These are phyloP conservation scores for Fusarium begoniae DNA, from an alignment of 2,329 filamentous ascomycete genomes.

Conservation along the genomic window DNA sequence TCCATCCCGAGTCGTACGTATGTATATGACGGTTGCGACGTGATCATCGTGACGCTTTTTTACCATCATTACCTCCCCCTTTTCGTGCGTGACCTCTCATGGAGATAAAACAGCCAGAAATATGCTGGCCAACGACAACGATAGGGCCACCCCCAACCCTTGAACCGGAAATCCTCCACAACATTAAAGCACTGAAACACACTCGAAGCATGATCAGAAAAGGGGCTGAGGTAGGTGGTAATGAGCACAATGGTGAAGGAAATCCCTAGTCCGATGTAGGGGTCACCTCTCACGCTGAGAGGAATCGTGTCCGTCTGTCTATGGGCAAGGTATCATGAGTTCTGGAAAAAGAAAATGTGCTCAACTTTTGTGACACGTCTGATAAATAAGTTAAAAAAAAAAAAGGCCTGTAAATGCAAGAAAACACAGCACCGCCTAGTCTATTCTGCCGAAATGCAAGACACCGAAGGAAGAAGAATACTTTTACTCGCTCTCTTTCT, in stretches of 20 bases:
- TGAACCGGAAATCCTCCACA: slow-evolving; percentile 40
- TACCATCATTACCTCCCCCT: slow-evolving; percentile 31
- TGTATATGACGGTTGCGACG: slow-evolving; percentile 25
- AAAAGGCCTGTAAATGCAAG: slow-evolving; percentile 60
- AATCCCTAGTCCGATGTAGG: slow-evolving; percentile 42
- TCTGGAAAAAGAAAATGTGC: slow-evolving; percentile 49
- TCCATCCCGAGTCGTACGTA: slow-evolving; percentile 21
- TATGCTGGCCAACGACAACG: slow-evolving; percentile 27
- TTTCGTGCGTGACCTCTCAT: slow-evolving; percentile 9
- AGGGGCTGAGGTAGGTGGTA: slow-evolving; percentile 38
- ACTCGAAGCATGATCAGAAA: slow-evolving; percentile 38
- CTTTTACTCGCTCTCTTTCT: slow-evolving; percentile 60
- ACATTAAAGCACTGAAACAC: slow-evolving; percentile 45
- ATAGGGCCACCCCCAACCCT: slow-evolving; percentile 26
- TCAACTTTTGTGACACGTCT: slow-evolving; percentile 59
- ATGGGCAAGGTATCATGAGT: slow-evolving; percentile 62
- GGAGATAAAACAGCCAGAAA: slow-evolving; percentile 35
- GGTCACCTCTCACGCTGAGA: slow-evolving; percentile 46
- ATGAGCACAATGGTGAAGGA: slow-evolving; percentile 45
- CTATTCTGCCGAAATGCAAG: slow-evolving; percentile 62
- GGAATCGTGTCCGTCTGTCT: slow-evolving; percentile 52
- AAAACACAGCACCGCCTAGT: slow-evolving; percentile 57
- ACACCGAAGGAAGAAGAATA: slow-evolving; percentile 48
- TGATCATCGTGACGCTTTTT: slow-evolving; percentile 12
- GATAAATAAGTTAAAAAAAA: slow-evolving; percentile 38